Evolutionary conservation across 2,329 filamentous ascomycete genomes (phyloP).

Genomic region (Colletotrichum siamense): DNA sequence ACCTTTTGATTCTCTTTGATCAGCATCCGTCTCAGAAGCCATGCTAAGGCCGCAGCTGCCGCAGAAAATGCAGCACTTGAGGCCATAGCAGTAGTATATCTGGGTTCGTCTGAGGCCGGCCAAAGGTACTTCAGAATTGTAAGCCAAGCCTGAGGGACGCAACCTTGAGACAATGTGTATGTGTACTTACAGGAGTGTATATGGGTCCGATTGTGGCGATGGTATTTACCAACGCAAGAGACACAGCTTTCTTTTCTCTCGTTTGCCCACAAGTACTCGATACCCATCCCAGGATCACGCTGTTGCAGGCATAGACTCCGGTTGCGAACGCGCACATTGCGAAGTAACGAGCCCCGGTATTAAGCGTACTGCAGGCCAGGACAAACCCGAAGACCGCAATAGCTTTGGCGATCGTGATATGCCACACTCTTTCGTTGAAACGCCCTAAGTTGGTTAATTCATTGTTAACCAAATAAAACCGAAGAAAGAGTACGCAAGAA

Average conservation of each 20-base stretch:
- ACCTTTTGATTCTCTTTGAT: constrained; percentile 24
- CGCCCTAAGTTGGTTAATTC: constrained; percentile 35
- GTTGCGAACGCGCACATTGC: constrained; percentile 39
- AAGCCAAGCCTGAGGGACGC: background rate
- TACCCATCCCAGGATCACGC: constrained; percentile 48
- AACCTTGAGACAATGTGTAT: background rate
- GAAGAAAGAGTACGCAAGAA: background rate
- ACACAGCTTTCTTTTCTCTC: constrained; percentile 47
- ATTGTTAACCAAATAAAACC: background rate
- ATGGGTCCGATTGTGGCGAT: constrained; percentile 20
- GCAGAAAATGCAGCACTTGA: constrained; percentile 22
- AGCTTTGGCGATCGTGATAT: constrained; percentile 41
- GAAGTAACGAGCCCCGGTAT: constrained; percentile 35
- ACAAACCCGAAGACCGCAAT: constrained; percentile 45
- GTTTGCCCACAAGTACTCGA: constrained; percentile 44
- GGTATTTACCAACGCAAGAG: constrained; percentile 31
- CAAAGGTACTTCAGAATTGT: background rate
- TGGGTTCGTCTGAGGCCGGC: background rate
- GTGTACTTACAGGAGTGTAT: constrained; percentile 12
- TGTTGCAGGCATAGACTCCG: constrained; percentile 44
- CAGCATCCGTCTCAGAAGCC: constrained; percentile 24
- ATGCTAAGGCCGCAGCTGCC: constrained; percentile 27
- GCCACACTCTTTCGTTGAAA: constrained; percentile 45
- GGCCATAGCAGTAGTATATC: constrained; percentile 23
- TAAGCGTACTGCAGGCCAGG: constrained; percentile 32